Evolutionary conservation across 164 flowering plant genomes (phyloP).

Genomic region (Warburgia ugandensis): DNA sequence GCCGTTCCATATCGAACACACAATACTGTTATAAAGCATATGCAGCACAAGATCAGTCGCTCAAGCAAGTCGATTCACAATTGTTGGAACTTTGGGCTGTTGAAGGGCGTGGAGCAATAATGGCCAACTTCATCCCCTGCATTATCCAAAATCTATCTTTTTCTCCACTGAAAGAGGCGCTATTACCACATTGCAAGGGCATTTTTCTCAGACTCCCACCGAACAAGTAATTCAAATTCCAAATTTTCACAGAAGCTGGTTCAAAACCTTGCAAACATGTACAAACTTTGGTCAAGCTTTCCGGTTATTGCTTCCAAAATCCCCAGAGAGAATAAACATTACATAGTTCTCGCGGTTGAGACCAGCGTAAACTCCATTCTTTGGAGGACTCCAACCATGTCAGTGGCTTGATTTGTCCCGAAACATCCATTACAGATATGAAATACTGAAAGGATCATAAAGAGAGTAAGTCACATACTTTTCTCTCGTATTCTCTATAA

Average conservation of each 20-base stretch:
- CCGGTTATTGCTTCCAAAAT: not conserved
- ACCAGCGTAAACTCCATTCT: not conserved
- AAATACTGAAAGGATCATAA: not conserved
- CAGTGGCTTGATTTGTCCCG: constrained; percentile 6
- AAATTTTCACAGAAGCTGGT: constrained; percentile 7
- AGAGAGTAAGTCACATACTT: constrained; percentile 1
- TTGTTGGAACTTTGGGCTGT: not conserved
- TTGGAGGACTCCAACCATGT: constrained; percentile 5
- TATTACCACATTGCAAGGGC: constrained; percentile 18
- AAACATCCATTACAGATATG: constrained; percentile 5
- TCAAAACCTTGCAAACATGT: constrained; percentile 16
- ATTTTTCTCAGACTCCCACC: constrained; percentile 22
- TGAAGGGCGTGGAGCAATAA: not conserved
- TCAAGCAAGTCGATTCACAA: not conserved
- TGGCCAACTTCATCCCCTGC: constrained; percentile 19
- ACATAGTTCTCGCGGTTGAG: not conserved
- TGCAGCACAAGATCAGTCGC: constrained; percentile 3
- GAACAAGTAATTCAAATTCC: constrained; percentile 9
- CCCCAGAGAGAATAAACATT: constrained; percentile 5
- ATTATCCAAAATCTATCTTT: constrained; percentile 19
- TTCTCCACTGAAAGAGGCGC: too few species aligned
- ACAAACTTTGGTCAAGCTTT: not conserved
- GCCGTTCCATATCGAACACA: not conserved
- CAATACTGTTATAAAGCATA: not conserved
- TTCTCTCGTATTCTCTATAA: not conserved